Conservation (phyloP, 805 yeast genomes). For the Ogataea siamensis region DNA sequence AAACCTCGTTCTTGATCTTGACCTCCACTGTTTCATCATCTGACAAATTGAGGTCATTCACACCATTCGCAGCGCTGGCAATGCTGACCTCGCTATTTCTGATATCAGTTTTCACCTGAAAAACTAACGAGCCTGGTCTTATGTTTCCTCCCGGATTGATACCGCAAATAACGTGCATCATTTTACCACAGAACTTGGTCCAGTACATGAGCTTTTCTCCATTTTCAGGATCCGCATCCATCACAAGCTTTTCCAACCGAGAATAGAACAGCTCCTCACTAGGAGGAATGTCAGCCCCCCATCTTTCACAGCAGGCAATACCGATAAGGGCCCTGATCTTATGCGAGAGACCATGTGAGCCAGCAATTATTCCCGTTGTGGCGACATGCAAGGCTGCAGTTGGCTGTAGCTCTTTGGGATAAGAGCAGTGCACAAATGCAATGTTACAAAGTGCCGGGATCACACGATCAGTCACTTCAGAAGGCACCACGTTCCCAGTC, state of each 20-base stretch:
- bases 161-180: conserved; percentile 77
- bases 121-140: conserved; percentile 54
- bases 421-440: conserved; percentile 74
- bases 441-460: conserved; percentile 71
- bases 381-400: conserved; percentile 72
- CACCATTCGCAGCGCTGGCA: conserved; percentile 13
- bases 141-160: conserved; percentile 81
- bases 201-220: conserved; percentile 59
- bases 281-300: conserved; percentile 78
- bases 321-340: conserved; percentile 70
- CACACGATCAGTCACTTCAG: conserved; percentile 54
- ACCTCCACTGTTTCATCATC: conserved; percentile 26
- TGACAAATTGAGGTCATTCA: conserved; percentile 20
- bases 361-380: conserved; percentile 71
- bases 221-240: conserved; percentile 39
- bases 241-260: conserved; percentile 47
- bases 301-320: conserved; percentile 70
- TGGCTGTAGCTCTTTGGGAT: conserved; percentile 74
- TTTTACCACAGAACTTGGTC: conserved; percentile 69
- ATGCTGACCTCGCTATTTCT: conserved; percentile 8
- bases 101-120: conserved; percentile 35
- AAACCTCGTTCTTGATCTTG: conserved; percentile 28
- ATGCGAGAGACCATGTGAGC: conserved; percentile 73
- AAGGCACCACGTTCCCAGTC: conserved; percentile 47
- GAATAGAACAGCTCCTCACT: conserved; percentile 46